These are phyloP conservation scores for Blepharisma stoltei DNA, from an alignment of 73 alveolate species.

Conservation along the genomic window DNA sequence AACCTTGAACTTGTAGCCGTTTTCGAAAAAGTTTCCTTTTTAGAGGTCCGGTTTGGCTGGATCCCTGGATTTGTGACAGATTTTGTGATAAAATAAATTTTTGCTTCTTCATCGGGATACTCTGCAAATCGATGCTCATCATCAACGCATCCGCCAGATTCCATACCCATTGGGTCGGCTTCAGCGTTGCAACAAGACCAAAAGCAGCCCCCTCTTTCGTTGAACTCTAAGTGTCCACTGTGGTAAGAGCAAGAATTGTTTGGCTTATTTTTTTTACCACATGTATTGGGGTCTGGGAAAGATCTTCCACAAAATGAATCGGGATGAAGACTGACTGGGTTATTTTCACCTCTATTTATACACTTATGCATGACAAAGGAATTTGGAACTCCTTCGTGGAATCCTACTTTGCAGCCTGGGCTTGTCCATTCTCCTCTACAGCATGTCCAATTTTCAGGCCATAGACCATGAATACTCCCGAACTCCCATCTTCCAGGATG, in stretches of 20 bases:
- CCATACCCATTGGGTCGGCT: slow-evolving; percentile 47
- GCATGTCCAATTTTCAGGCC: slow-evolving; percentile 99
- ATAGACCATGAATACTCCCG: slow-evolving; percentile 93
- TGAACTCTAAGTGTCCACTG: slow-evolving; percentile 76
- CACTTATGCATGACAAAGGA: slow-evolving; percentile 66
- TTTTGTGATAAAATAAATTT: slow-evolving; percentile 84
- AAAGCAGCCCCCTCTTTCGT: slow-evolving; percentile 55
- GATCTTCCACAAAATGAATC: slow-evolving; percentile 91
- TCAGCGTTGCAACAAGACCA: slow-evolving; percentile 89
- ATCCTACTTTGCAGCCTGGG: slow-evolving; percentile 86
- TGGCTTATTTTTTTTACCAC: slow-evolving; percentile 54
- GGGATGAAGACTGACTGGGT: slow-evolving; percentile 79
- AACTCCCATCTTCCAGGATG: slow-evolving; percentile 97
- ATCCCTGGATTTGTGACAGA: slow-evolving; percentile 64
- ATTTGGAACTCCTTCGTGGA: slow-evolving; percentile 87
- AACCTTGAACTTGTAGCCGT: slow-evolving; percentile 50
- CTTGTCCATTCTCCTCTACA: slow-evolving; percentile 95
- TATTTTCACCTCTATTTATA: slow-evolving; percentile 87
- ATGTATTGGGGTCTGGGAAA: slow-evolving; percentile 51
- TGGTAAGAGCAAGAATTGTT: slow-evolving; percentile 77
- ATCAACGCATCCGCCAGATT: slow-evolving; percentile 66
- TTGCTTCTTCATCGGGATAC: slow-evolving; percentile 97
- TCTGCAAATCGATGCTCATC: slow-evolving; percentile 78
- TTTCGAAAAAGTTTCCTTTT: not conserved
- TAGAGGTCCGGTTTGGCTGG: slow-evolving; percentile 35